Percentiles rank a stretch among this genome's conserved stretches.
These are phyloP conservation scores for Pestalotiopsis sp. DNA, from an alignment of 2,329 filamentous ascomycete genomes.

Conservation along the genomic window DNA sequence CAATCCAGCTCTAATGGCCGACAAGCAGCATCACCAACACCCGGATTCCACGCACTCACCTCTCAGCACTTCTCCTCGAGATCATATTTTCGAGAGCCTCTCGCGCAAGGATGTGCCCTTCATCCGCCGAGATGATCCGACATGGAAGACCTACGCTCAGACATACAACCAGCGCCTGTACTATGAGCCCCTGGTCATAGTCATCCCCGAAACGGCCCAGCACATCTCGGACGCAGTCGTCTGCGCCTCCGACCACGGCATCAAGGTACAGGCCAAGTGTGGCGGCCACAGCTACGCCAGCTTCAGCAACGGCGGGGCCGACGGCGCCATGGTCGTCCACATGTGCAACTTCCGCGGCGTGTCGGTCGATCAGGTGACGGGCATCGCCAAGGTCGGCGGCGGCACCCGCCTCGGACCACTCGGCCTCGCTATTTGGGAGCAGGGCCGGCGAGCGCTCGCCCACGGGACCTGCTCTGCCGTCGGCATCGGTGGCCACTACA, in stretches of 20 bases:
- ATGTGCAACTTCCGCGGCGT: slow-evolving; percentile 32
- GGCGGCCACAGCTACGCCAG: slow-evolving; percentile 55
- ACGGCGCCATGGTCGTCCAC: slow-evolving; percentile 38
- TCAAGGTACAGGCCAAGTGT: slow-evolving; percentile 50
- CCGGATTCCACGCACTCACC: neutral
- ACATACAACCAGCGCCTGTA: slow-evolving; percentile 29
- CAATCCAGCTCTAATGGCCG: neutral
- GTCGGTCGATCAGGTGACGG: slow-evolving; percentile 13
- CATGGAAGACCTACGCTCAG: neutral
- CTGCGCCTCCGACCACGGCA: slow-evolving; percentile 36
- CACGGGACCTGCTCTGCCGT: slow-evolving; percentile 49
- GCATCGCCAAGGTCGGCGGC: slow-evolving; percentile 38
- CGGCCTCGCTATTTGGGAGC: slow-evolving; percentile 36
- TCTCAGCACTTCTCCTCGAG: slow-evolving; percentile 29
- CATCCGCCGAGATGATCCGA: neutral
- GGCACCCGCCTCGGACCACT: slow-evolving; percentile 47
- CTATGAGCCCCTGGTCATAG: slow-evolving; percentile 22
- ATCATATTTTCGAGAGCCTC: slow-evolving; percentile 33
- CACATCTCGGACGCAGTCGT: slow-evolving; percentile 43
- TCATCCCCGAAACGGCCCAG: slow-evolving; percentile 24
- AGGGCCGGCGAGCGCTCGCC: slow-evolving; percentile 38
- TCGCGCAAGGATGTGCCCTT: neutral
- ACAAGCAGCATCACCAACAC: neutral
- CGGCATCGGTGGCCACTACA: slow-evolving; percentile 47
- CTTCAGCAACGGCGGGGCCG: slow-evolving; percentile 39